Evolutionary conservation across 257 asterid genomes (phyloP), one percentile per base, ranked within the genome.

Genomic region (Petrea volubilis): DNA sequence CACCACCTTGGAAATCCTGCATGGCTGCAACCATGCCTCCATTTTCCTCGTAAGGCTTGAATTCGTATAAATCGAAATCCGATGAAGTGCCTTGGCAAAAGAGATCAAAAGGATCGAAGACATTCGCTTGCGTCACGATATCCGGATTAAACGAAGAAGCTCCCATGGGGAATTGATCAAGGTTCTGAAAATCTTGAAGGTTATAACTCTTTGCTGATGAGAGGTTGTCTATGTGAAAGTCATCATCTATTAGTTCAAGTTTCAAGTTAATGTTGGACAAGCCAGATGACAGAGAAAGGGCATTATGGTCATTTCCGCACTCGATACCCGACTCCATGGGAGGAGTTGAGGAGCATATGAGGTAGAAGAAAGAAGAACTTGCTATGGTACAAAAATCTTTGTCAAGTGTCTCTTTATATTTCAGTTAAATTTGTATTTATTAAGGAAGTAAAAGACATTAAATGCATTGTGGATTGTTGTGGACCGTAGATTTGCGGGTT

Each of bases 151-250:
- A 70, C 12, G 83, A 76, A 4, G 83, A 64, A 46, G 72, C 24
- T 46, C 64, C 15, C 44, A 72, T 11, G 7, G 86, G 50, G 33
- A 78, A 74, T 20, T 83, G 85, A 72, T 86, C 89, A 13, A 84
- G 84, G 64, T 83, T 86, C 36, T 73, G 83, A 74, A 82, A 86
- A 52, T 87, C 91, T 70, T 86, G 91, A 61, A 82, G 84, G 68
- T n/a, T n/a, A n/a, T 72, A 85, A 50, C 82, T 78, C 62, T 79
- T 80, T 17, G 87, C 58, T 53, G 79, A 71, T 27, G 76, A 71
- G 53, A 79, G 64, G 43, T 67, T 79, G 41, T 74, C 43, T 29
- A 72, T 68, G 80, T 72, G 63, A 70, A 81, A 84, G 57, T 79
- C 86, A 67, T 82, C 80, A 7, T 79, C 84, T 0, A 74, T 47